Evolutionary conservation across 2,329 filamentous ascomycete species (phyloP).

Genomic region (Septoria linicola): DNA sequence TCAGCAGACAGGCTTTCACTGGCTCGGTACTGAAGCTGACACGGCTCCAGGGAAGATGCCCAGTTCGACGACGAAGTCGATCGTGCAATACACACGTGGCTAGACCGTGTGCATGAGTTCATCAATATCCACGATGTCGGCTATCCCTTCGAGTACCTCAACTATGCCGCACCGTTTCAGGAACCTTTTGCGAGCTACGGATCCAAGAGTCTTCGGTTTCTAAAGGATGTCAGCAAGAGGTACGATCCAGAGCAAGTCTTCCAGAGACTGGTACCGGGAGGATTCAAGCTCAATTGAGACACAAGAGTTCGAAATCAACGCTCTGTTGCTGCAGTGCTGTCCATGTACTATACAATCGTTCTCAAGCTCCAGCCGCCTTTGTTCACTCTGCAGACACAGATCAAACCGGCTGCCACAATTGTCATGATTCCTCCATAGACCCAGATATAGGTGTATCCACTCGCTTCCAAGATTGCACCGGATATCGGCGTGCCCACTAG

Average conservation of each 20-base stretch:
- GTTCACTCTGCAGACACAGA: slow-evolving; percentile 28
- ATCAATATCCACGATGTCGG: slow-evolving; percentile 15
- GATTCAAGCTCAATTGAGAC: slow-evolving; percentile 13
- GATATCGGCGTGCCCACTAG: slow-evolving; percentile 58
- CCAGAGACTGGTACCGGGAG: slow-evolving; percentile 16
- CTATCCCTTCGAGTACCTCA: slow-evolving; percentile 9
- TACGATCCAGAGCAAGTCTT: slow-evolving; percentile 21
- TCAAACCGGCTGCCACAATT: slow-evolving; percentile 29
- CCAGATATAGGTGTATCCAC: slow-evolving; percentile 47
- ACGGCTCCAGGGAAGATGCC: slow-evolving; percentile 8
- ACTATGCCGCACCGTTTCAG: slow-evolving; percentile 14
- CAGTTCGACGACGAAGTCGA: slow-evolving; percentile 8
- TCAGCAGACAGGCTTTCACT: no score
- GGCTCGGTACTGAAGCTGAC: slow-evolving; percentile 5
- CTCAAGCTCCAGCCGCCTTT: slow-evolving; percentile 32
- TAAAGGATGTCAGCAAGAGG: slow-evolving; percentile 15
- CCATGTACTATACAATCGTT: no score
- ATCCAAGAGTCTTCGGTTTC: slow-evolving; percentile 10
- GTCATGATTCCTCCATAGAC: slow-evolving; percentile 43
- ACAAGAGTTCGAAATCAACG: no score
- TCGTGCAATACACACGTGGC: slow-evolving; percentile 5
- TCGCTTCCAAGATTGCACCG: slow-evolving; percentile 53
- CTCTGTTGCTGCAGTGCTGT: no score
- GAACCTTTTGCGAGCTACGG: slow-evolving; percentile 18
- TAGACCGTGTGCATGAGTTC: slow-evolving; percentile 4